Base-by-base conservation (phyloP, 768 basidiomycete genomes). In the Gloeophyllum trabeum region DNA sequence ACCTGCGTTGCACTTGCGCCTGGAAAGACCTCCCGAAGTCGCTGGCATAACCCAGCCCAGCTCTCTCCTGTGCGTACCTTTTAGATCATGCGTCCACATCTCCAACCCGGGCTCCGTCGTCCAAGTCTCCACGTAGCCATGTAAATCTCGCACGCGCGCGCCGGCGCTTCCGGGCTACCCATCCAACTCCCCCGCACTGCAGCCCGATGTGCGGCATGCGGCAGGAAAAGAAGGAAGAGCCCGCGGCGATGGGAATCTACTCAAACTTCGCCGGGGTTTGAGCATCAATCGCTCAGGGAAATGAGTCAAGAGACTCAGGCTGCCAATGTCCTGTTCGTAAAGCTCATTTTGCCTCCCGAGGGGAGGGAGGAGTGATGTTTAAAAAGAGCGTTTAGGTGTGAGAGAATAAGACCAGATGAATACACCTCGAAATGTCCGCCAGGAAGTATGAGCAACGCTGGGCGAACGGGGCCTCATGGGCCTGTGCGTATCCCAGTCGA, bases 231-330 rank as follows among this genome's bases (percentile, higher is more conserved):
- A 43, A 45, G 34, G 24, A 39, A 63, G 53, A 62, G 65, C 58
- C 70, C 69, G 72, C 73, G 76, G 75, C 59, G 61, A 64, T 63
- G 67, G 62, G 54, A 70, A 51, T 56, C 49, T 54, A 53, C 66
- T 44, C 46, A 68, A 76, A 75, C 56, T 39, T 66, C 67, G 56
- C 76, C 76, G 73, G 71, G 66, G 50, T 67, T 67, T 62, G 21
- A 40, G 41, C 47, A 46, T 42, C 10, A 37, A 51, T 55, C 54
- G 48, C n/a, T n/a, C n/a, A 48, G 60, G 16, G 52, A 57, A 56
- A 51, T 61, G 66, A 67, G 70, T 63, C 70, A 48, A 51, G n/a
- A 52, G 69, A 67, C 71, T 61, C 63, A 47, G 61, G 58, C 54
- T 58, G 55, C 47, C 35, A 47, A 53, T 58, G 57, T 58, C 62